A percentile compares a stretch with the other conserved stretches of the same genome.
phyloP scores from a whole-genome alignment of 2,329 filamentous ascomycete species.

The Sclerotinia borealis region DNA sequence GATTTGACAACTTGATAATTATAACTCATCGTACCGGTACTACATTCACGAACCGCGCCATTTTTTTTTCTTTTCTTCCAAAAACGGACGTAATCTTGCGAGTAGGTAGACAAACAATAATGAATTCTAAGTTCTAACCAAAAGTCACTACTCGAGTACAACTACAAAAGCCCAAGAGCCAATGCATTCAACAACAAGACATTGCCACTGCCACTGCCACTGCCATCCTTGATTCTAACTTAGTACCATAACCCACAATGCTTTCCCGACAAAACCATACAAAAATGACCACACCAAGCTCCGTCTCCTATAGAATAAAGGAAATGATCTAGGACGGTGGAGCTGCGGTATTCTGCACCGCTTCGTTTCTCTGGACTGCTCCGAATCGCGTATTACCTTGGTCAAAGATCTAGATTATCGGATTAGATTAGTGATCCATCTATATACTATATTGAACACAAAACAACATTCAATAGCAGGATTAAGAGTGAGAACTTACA shows the following conservation, averaged over 20 bases:
- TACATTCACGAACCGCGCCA: too few relatives aligned
- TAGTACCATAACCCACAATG: background rate
- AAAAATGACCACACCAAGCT: background rate
- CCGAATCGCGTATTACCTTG: constrained; percentile 51
- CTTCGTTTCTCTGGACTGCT: constrained; percentile 42
- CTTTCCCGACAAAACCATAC: background rate
- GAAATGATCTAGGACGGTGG: constrained; percentile 20
- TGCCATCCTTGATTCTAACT: background rate
- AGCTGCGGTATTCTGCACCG: constrained; percentile 25
- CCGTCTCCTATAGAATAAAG: too few relatives aligned
- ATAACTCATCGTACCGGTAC: too few relatives aligned
- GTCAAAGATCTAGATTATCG: constrained; percentile 53
- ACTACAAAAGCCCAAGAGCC: background rate
- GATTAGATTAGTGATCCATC: constrained; percentile 13
- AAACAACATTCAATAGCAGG: too few relatives aligned
- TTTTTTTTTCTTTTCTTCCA: too few relatives aligned
- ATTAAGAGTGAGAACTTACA: constrained; percentile 34
- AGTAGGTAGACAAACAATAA: background rate
- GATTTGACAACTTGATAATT: too few relatives aligned
- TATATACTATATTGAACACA: too few relatives aligned
- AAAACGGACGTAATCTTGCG: too few relatives aligned
- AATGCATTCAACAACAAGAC: background rate
- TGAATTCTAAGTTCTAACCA: background rate
- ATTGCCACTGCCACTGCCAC: background rate
- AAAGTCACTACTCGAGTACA: too few relatives aligned